Percentiles rank a stretch among this genome's conserved stretches.
phyloP scores from a whole-genome alignment of 1,139 yeast species.

The Pneumocystis murina region DNA sequence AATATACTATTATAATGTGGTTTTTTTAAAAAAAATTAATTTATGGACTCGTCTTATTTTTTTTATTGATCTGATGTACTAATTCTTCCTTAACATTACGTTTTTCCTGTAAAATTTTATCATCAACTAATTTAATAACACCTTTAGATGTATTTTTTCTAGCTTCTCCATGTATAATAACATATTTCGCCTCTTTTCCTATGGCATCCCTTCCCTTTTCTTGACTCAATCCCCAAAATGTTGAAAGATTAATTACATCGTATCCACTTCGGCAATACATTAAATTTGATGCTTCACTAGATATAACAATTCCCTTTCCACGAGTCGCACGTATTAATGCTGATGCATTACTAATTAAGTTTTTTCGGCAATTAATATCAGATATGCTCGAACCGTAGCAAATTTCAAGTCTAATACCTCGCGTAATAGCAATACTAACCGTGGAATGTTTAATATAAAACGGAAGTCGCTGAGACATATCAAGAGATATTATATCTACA shows the following conservation, averaged over 20 bases:
- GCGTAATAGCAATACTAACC: conserved; percentile 64
- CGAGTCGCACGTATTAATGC: conserved; percentile 74
- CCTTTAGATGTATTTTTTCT: conserved; percentile 43
- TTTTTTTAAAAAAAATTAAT: background rate
- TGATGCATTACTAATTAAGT: conserved; percentile 54
- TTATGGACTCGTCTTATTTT: background rate
- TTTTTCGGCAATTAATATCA: conserved; percentile 34
- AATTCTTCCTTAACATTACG: background rate
- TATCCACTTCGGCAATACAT: conserved; percentile 47
- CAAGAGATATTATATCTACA: conserved; percentile 64
- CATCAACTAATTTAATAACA: conserved; percentile 18
- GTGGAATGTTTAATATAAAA: conserved; percentile 71
- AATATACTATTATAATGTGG: background rate
- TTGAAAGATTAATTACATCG: conserved; percentile 54
- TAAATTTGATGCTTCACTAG: conserved; percentile 57
- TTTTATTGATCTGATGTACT: background rate
- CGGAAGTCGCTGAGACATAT: conserved; percentile 51
- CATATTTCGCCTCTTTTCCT: conserved; percentile 45
- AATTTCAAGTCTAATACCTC: conserved; percentile 73
- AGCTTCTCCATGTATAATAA: conserved; percentile 54
- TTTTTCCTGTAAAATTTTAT: background rate
- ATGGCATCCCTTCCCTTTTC: conserved; percentile 49
- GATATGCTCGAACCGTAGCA: conserved; percentile 45
- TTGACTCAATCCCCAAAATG: conserved; percentile 53
- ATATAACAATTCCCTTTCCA: conserved; percentile 58